A percentile compares a stretch with the other conserved stretches of the same genome.
Evolutionary conservation across 2,329 filamentous ascomycete genomes (phyloP).

Genomic region (Biscogniauxia mediterranea): DNA sequence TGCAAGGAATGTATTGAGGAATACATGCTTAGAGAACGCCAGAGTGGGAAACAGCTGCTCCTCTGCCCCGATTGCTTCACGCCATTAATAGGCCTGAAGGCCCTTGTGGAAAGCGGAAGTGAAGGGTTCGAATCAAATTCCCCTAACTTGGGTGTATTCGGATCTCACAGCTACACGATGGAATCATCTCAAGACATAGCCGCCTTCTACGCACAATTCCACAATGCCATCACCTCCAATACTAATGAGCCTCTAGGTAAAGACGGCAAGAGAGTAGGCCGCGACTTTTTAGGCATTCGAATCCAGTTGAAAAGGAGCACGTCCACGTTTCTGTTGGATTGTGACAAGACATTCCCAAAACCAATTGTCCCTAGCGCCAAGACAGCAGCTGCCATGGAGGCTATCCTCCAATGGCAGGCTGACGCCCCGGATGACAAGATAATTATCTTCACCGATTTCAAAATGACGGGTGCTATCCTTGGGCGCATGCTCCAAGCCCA

Average conservation of each 20-base stretch:
- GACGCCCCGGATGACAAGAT: slow-evolving; percentile 18
- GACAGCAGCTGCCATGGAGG: slow-evolving; percentile 11
- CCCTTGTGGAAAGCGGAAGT: background rate
- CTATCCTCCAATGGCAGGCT: slow-evolving; percentile 8
- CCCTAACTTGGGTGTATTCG: too few species aligned
- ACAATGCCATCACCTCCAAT: too few species aligned
- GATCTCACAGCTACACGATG: too few species aligned
- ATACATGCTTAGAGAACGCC: background rate
- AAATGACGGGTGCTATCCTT: slow-evolving; percentile 32
- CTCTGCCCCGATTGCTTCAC: slow-evolving; percentile 9
- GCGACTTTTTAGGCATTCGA: slow-evolving; percentile 4
- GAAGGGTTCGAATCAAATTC: too few species aligned
- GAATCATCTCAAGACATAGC: too few species aligned
- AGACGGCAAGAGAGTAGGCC: background rate
- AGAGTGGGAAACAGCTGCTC: background rate
- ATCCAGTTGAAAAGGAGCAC: slow-evolving; percentile 1
- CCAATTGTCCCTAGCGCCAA: slow-evolving; percentile 11
- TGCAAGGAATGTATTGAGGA: slow-evolving; percentile 7
- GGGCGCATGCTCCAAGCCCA: slow-evolving; percentile 35
- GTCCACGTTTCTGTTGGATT: slow-evolving; percentile 7
- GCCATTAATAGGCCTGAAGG: background rate
- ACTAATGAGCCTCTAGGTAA: too few species aligned
- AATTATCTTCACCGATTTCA: slow-evolving; percentile 14
- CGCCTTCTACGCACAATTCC: too few species aligned
- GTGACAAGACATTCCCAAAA: slow-evolving; percentile 2